Evolutionary conservation across 108 stramenopile genomes (phyloP).

Genomic region (Tribonema minus): DNA sequence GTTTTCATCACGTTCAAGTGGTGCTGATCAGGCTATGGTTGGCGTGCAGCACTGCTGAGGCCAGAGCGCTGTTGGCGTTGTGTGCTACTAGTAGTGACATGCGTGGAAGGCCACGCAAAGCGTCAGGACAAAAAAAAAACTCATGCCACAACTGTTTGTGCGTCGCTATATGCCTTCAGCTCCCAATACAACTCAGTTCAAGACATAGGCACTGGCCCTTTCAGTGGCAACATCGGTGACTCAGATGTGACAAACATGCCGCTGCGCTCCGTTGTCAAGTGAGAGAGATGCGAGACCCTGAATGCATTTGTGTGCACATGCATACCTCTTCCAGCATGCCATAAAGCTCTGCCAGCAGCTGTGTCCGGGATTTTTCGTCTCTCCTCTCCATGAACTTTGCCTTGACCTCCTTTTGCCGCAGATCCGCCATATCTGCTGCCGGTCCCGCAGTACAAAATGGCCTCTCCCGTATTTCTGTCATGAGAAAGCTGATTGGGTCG

Average conservation of each 20-base stretch:
- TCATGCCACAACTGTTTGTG: no score
- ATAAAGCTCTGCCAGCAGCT: slow-evolving; percentile 8
- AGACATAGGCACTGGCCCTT: neutral
- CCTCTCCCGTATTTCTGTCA: slow-evolving; percentile 13
- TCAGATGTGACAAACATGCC: neutral
- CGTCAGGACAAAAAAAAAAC: no score
- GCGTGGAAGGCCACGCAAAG: no score
- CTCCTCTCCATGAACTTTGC: neutral
- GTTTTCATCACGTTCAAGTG: no score
- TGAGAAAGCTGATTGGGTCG: slow-evolving; percentile 28
- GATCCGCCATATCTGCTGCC: slow-evolving; percentile 1
- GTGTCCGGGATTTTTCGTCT: neutral
- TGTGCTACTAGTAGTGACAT: no score
- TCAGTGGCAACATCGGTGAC: neutral
- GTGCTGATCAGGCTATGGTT: no score
- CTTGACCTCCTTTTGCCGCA: slow-evolving; percentile 8
- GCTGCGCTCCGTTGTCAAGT: neutral
- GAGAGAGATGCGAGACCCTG: neutral
- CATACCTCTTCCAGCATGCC: slow-evolving; percentile 10
- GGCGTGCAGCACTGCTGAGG: no score
- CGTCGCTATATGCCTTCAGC: no score
- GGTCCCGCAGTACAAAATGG: neutral
- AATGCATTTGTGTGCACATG: neutral
- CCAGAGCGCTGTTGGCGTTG: no score
- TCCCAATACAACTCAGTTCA: neutral